Conservation (phyloP, 345 rosid species). For the Gossypium mustelinum region DNA sequence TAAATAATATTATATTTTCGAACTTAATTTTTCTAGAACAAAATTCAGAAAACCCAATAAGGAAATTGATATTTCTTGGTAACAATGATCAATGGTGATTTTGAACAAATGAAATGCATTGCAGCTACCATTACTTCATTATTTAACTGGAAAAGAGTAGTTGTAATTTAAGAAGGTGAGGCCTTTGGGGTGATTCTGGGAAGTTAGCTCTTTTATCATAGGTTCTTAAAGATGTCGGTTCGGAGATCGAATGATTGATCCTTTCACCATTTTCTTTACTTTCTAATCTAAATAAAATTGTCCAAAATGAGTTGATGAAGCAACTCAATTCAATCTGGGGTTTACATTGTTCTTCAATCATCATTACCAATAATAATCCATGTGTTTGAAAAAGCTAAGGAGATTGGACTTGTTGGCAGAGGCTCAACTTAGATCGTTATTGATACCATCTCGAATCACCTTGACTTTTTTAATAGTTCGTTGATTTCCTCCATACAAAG, state of each 20-base stretch:
- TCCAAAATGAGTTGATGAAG: constrained; percentile 30
- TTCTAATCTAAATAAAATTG: constrained; percentile 17
- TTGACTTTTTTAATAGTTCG: constrained; percentile 34
- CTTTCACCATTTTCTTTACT: constrained; percentile 34
- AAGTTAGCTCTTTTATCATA: constrained; percentile 27
- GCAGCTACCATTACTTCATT: constrained; percentile 32
- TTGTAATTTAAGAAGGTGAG: constrained; percentile 37
- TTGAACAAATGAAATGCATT: constrained; percentile 34
- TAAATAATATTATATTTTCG: too few relatives aligned
- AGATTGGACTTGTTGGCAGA: constrained; percentile 32
- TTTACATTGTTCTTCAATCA: constrained; percentile 42
- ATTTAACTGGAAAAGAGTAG: constrained; percentile 34
- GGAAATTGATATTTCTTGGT: constrained; percentile 17
- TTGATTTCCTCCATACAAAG: constrained; percentile 45
- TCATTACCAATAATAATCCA: constrained; percentile 31
- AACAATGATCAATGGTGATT: constrained; percentile 29
- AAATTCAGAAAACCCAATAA: too few relatives aligned
- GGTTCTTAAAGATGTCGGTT: constrained; percentile 26
- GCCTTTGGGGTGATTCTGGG: constrained; percentile 29
- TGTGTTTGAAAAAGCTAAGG: constrained; percentile 38
- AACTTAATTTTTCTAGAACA: too few relatives aligned
- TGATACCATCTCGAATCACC: constrained; percentile 23
- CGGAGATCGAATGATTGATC: constrained; percentile 33
- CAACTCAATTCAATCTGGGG: constrained; percentile 25
- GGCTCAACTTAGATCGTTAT: constrained; percentile 45